Conservation (phyloP, 306 rosid species). For the Hippophae tibetana region DNA sequence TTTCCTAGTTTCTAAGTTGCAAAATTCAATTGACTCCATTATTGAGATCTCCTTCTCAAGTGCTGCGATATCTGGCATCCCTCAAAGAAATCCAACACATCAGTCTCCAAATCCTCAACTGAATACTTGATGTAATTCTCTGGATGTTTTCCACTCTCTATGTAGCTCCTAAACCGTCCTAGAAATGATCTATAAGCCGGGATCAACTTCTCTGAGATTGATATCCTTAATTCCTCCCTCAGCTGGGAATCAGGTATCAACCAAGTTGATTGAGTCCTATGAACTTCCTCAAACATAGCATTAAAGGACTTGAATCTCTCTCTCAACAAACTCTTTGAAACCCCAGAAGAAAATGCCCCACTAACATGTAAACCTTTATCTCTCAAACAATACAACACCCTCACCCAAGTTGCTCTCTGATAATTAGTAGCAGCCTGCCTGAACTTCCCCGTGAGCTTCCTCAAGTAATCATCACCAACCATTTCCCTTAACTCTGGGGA, state of each 20-base stretch:
- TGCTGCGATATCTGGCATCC: slow-evolving; percentile 64
- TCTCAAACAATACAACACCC: slow-evolving; percentile 73
- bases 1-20: slow-evolving; percentile 57
- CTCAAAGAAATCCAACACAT: slow-evolving; percentile 88
- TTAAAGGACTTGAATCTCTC: slow-evolving; percentile 93
- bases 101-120: slow-evolving; percentile 70
- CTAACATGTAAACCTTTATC: slow-evolving; percentile 88
- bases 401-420: slow-evolving; percentile 94
- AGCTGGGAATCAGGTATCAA: slow-evolving; percentile 90
- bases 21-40: slow-evolving; percentile 38
- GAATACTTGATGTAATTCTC: slow-evolving; percentile 94
- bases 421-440: slow-evolving; percentile 86
- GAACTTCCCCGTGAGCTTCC: slow-evolving; percentile 66
- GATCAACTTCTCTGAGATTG: slow-evolving; percentile 74
- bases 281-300: slow-evolving; percentile 96
- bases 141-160: slow-evolving; percentile 93
- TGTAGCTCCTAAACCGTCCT: slow-evolving; percentile 77
- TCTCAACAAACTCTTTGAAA: slow-evolving; percentile 81
- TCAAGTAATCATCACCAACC: slow-evolving; percentile 85
- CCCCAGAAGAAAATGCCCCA: slow-evolving; percentile 86
- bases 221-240: slow-evolving; percentile 84
- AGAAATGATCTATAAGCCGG: slow-evolving; percentile 92
- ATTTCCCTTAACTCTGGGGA: slow-evolving; percentile 82
- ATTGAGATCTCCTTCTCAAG: slow-evolving; percentile 78
- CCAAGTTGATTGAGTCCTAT: slow-evolving; percentile 81